These are phyloP conservation scores for Kwoniella dendrophila DNA, from an alignment of 768 basidiomycete species.

Conservation along the genomic window DNA sequence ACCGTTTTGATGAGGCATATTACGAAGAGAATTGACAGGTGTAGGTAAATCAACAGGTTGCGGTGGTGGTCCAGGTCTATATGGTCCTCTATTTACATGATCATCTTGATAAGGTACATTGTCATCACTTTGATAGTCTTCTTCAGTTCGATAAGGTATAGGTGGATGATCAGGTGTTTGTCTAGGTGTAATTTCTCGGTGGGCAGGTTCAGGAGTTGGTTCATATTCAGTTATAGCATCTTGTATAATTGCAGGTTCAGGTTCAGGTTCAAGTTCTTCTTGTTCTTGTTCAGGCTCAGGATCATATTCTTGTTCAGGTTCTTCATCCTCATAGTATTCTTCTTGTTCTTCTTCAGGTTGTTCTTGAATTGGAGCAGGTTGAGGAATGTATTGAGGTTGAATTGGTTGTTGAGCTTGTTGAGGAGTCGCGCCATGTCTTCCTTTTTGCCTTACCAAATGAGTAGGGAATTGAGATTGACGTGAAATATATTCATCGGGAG, in stretches of 20 bases:
- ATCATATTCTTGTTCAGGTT: constrained; percentile 6
- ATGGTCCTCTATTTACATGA: constrained; percentile 12
- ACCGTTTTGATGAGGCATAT: constrained; percentile 19
- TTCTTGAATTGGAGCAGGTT: constrained; percentile 17
- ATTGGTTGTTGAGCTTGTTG: background rate
- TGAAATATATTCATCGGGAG: constrained; percentile 34
- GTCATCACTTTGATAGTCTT: constrained; percentile 20
- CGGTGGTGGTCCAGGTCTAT: constrained; percentile 38
- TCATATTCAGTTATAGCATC: constrained; percentile 12
- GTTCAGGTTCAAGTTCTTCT: constrained; percentile 7
- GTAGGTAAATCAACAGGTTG: constrained; percentile 50
- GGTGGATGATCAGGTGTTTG: constrained; percentile 24
- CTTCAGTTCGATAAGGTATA: constrained; percentile 29
- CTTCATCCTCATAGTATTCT: constrained; percentile 14
- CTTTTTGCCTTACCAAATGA: constrained; percentile 22
- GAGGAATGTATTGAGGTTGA: constrained; percentile 14
- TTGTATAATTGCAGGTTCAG: constrained; percentile 3
- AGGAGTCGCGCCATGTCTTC: constrained; percentile 1
- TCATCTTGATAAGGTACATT: constrained; percentile 28
- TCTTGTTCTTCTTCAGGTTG: constrained; percentile 12
- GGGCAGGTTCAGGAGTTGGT: constrained; percentile 11
- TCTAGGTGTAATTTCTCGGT: constrained; percentile 12
- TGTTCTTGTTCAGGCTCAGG: background rate
- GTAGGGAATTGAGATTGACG: constrained; percentile 30
- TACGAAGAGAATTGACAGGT: constrained; percentile 38